These are phyloP conservation scores for Phymatotrichopsis omnivora DNA, from an alignment of 2,329 filamentous ascomycete genomes.

Conservation along the genomic window DNA sequence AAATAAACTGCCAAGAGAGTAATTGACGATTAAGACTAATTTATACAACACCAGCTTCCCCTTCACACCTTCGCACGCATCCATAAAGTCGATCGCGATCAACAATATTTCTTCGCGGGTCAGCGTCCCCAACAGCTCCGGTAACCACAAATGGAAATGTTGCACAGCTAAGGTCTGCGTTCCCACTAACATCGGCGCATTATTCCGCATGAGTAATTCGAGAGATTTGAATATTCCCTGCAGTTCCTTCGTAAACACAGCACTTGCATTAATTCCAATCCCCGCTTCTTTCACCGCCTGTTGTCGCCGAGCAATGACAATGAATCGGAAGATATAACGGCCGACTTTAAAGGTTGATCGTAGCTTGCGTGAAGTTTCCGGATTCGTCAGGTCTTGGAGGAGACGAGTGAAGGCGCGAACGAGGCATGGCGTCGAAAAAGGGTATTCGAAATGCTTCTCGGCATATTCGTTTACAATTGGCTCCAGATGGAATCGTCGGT, in stretches of 20 bases:
- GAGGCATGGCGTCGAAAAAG: constrained; percentile 79
- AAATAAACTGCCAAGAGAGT: constrained; percentile 73
- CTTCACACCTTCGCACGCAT: constrained; percentile 76
- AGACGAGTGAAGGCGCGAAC: constrained; percentile 78
- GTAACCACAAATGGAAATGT: constrained; percentile 96
- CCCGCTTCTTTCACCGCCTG: constrained; percentile 81
- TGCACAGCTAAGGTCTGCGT: constrained; percentile 93
- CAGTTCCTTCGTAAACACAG: constrained; percentile 72
- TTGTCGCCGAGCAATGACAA: constrained; percentile 76
- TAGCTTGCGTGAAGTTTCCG: constrained; percentile 71
- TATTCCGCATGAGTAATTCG: constrained; percentile 79
- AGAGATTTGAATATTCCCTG: constrained; percentile 82
- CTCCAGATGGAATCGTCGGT: constrained; percentile 82
- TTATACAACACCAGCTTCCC: constrained; percentile 90
- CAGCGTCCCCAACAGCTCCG: constrained; percentile 69
- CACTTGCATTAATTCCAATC: constrained; percentile 65
- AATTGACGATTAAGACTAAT: constrained; percentile 83
- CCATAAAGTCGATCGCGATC: constrained; percentile 86
- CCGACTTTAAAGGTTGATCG: constrained; percentile 92
- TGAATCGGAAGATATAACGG: constrained; percentile 85
- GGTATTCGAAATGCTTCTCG: constrained; percentile 80
- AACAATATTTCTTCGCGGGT: constrained; percentile 71
- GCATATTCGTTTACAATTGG: constrained; percentile 89
- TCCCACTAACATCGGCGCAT: constrained; percentile 74
- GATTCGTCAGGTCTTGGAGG: constrained; percentile 70